phyloP scores from a whole-genome alignment of 148 eudicot genomes.

The Camellia lanceoleosa region DNA sequence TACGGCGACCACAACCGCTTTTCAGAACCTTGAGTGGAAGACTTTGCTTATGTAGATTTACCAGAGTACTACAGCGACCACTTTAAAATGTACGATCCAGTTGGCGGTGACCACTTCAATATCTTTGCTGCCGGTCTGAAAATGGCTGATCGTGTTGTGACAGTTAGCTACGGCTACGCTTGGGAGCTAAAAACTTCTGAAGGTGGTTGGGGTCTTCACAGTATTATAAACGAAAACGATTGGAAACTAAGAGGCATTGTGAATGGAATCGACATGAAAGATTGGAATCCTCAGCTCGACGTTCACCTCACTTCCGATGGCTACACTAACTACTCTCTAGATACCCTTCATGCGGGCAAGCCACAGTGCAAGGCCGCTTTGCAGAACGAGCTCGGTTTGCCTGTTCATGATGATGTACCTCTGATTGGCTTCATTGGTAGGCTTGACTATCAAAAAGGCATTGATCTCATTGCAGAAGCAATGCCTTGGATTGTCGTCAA shows the following conservation, averaged over 20 bases:
- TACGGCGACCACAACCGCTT: too few relatives aligned
- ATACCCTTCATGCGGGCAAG: constrained; percentile 64
- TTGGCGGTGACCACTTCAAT: constrained; percentile 94
- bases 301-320: constrained; percentile 71
- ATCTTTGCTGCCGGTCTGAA: constrained; percentile 91
- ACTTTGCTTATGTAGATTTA: constrained; percentile 67
- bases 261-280: constrained; percentile 79
- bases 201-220: constrained; percentile 96
- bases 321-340: constrained; percentile 71
- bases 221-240: constrained; percentile 68
- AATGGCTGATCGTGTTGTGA: constrained; percentile 81
- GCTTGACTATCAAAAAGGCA: constrained; percentile 84
- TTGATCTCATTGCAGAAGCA: constrained; percentile 86
- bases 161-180: constrained; percentile 94
- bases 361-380: constrained; percentile 84
- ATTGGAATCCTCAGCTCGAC: constrained; percentile 82
- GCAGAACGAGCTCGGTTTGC: constrained; percentile 82
- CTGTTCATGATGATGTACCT: constrained; percentile 61
- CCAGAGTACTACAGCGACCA: constrained; percentile 79
- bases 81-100: constrained; percentile 74
- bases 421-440: constrained; percentile 92
- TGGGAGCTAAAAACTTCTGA: constrained; percentile 89
- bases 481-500: constrained; percentile 87
- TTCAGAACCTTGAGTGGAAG: too few relatives aligned
- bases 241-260: constrained; percentile 96